Conservation (phyloP, 768 basidiomycete species). For the Mrakia frigida region DNA sequence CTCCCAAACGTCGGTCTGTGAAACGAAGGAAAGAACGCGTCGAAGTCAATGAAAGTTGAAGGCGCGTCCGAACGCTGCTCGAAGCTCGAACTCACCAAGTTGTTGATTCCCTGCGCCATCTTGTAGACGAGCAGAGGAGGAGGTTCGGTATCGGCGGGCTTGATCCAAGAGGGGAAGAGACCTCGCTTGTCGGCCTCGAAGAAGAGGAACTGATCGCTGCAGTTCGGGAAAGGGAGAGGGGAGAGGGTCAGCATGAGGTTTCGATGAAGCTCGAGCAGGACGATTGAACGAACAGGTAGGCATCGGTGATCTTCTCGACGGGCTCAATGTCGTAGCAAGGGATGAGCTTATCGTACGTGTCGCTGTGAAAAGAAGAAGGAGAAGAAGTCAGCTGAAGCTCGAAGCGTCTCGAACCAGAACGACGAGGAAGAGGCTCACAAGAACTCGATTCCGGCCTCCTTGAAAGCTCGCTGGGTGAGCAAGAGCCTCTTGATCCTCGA, state of each 20-base stretch:
- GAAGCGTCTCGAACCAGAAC: background rate
- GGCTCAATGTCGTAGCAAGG: slow-evolving; percentile 99
- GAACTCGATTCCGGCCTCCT: slow-evolving; percentile 81
- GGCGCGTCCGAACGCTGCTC: background rate
- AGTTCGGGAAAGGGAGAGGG: background rate
- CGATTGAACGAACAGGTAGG: slow-evolving; percentile 55
- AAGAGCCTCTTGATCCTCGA: slow-evolving; percentile 97
- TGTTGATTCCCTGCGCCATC: slow-evolving; percentile 91
- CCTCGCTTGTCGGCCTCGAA: slow-evolving; percentile 99
- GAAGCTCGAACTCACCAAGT: slow-evolving; percentile 48
- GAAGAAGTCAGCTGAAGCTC: background rate
- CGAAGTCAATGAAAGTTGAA: background rate
- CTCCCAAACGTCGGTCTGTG: slow-evolving; percentile 86
- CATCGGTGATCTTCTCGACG: slow-evolving; percentile 99
- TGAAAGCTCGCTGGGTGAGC: slow-evolving; percentile 96
- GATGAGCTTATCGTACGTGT: slow-evolving; percentile 96
- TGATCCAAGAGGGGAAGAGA: slow-evolving; percentile 98
- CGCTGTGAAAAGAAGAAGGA: slow-evolving; percentile 65
- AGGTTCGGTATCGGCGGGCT: slow-evolving; percentile 94
- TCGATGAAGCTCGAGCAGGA: background rate
- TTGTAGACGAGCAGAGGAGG: slow-evolving; percentile 96
- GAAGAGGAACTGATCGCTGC: slow-evolving; percentile 85
- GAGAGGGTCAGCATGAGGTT: background rate
- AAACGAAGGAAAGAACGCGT: background rate
- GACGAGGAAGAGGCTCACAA: slow-evolving; percentile 31